Conservation (phyloP, 208 protist genomes). For the Leishmania major region DNA sequence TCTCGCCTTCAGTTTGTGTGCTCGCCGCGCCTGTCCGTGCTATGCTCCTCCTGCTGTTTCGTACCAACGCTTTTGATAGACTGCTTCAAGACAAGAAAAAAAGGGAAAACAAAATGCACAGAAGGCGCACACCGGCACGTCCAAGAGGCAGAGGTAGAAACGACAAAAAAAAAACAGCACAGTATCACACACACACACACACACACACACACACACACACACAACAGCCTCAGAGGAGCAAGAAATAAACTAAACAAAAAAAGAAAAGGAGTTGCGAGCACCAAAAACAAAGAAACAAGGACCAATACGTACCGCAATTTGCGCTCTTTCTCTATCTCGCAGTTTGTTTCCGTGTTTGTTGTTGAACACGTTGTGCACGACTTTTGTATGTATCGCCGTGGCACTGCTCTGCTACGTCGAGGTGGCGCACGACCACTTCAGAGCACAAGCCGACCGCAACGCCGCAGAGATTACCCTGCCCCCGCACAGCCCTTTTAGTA, state of each 20-base stretch:
- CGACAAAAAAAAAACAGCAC: neutral
- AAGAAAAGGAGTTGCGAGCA: neutral
- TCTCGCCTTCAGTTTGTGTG: neutral
- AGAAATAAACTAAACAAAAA: neutral
- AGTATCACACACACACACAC: neutral
- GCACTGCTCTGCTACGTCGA: neutral
- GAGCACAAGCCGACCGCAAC: neutral
- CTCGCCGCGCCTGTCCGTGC: neutral
- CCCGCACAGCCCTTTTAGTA: neutral
- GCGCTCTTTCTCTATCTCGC: neutral
- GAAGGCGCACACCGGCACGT: neutral
- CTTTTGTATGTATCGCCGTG: neutral
- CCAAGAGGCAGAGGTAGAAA: neutral
- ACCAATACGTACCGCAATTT: neutral
- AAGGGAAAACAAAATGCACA: neutral
- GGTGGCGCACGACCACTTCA: neutral
- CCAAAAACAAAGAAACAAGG: neutral
- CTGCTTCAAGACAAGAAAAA: neutral
- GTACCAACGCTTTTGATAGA: neutral
- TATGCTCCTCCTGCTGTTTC: neutral
- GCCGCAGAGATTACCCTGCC: neutral
- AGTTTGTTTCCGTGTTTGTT: neutral
- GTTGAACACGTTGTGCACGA: slow-evolving; percentile 3
- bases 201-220: neutral
- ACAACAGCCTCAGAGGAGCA: too few species aligned